Evolutionary conservation across 148 eudicot species (phyloP).

Genomic region (Cornus suecica): DNA sequence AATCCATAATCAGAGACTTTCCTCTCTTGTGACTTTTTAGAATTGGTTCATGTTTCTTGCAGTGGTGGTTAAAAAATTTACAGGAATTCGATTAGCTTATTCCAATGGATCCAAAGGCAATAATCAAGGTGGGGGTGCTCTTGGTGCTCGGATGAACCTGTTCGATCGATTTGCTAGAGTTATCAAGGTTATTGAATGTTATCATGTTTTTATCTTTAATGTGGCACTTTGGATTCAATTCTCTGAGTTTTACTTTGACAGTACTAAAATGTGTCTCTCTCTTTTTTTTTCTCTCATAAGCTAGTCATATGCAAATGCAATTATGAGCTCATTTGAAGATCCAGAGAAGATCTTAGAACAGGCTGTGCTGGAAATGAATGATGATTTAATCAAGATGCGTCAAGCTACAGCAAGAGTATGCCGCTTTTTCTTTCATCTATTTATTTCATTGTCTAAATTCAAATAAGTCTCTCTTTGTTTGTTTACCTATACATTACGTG

Average conservation of each 20-base stretch:
- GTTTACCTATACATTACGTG: background rate
- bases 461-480: constrained; percentile 2
- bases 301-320: constrained; percentile 88
- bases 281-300: constrained; percentile 8
- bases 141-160: constrained; percentile 63
- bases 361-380: constrained; percentile 86
- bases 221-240: background rate
- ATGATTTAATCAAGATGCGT: constrained; percentile 91
- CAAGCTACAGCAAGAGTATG: constrained; percentile 95
- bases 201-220: background rate
- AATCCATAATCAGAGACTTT: background rate
- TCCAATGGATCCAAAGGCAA: constrained; percentile 44
- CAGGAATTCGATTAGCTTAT: constrained; percentile 41
- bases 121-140: constrained; percentile 58
- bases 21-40: background rate
- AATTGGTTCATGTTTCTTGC: constrained; percentile 21
- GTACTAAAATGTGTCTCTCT: background rate
- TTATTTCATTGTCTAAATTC: background rate
- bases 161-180: constrained; percentile 97
- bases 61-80: constrained; percentile 56
- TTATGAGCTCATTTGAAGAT: constrained; percentile 85
- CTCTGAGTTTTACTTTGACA: background rate
- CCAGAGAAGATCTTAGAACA: constrained; percentile 98
- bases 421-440: background rate
- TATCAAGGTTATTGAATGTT: constrained; percentile 60